Conservation (phyloP, 768 basidiomycete species). For the Lentinula lateritia region DNA sequence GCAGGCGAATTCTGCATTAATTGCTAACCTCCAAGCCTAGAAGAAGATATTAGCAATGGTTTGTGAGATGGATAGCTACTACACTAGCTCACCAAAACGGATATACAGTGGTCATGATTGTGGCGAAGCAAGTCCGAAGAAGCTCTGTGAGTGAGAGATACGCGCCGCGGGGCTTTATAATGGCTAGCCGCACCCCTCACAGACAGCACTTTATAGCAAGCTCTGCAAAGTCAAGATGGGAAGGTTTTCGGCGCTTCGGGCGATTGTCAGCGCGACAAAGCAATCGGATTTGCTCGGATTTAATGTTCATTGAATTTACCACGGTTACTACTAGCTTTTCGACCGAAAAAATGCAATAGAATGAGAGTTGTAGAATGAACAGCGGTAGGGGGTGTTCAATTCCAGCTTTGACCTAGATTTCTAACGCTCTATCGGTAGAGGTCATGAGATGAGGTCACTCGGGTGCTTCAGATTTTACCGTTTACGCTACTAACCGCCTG, state of each 20-base stretch:
- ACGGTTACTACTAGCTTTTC: background rate
- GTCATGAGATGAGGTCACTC: no score
- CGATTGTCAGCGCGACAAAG: background rate
- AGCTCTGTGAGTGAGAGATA: background rate
- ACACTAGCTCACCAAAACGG: constrained; percentile 42
- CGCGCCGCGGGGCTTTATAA: background rate
- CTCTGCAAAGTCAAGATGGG: background rate
- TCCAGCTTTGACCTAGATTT: no score
- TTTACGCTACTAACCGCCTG: background rate
- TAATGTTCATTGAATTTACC: background rate
- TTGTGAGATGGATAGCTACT: background rate
- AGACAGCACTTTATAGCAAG: background rate
- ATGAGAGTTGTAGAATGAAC: no score
- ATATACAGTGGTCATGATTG: constrained; percentile 31
- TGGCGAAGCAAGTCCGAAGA: background rate
- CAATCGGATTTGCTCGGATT: background rate
- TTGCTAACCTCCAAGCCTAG: constrained; percentile 60
- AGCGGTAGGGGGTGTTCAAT: no score
- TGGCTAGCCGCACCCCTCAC: background rate
- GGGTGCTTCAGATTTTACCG: no score
- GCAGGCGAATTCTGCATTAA: background rate
- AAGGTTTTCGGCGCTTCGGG: background rate
- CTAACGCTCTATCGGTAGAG: no score
- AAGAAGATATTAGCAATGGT: constrained; percentile 5
- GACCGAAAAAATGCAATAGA: no score